Evolutionary conservation across 305 asterid genomes (phyloP).

Genomic region (Nicotiana rustica): DNA sequence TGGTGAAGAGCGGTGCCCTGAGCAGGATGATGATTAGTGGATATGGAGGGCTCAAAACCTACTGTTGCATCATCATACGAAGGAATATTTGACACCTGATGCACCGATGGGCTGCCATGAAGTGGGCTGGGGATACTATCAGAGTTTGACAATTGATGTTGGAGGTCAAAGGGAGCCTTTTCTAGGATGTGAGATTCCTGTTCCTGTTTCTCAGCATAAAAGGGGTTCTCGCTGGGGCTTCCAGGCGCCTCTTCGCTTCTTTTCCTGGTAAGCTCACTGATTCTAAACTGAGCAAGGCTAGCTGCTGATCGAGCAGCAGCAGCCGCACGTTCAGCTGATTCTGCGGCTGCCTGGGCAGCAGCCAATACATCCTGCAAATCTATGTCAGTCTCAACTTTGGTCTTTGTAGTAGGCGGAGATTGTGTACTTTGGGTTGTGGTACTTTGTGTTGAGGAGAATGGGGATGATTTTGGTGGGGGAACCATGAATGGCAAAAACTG

Average conservation of each 20-base stretch:
- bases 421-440: slow-evolving; percentile 41
- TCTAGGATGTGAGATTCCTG: slow-evolving; percentile 38
- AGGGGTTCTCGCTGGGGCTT: slow-evolving; percentile 55
- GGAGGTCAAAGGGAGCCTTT: slow-evolving; percentile 43
- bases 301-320: slow-evolving; percentile 97
- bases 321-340: slow-evolving; percentile 91
- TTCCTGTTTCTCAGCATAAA: slow-evolving; percentile 46
- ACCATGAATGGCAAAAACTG: slow-evolving; percentile 76
- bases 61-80: slow-evolving; percentile 44
- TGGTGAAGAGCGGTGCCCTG: slow-evolving; percentile 53
- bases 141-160: slow-evolving; percentile 47
- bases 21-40: slow-evolving; percentile 37
- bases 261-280: slow-evolving; percentile 67
- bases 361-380: slow-evolving; percentile 87
- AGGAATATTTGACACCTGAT: slow-evolving; percentile 43
- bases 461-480: slow-evolving; percentile 62
- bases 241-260: slow-evolving; percentile 48
- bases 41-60: slow-evolving; percentile 45
- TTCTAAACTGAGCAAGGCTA: slow-evolving; percentile 77
- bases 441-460: slow-evolving; percentile 31
- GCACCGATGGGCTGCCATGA: slow-evolving; percentile 31
- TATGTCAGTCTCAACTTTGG: slow-evolving; percentile 44
- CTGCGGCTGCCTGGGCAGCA: slow-evolving; percentile 93
- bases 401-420: slow-evolving; percentile 43
- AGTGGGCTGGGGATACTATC: slow-evolving; percentile 36